phyloP scores from a whole-genome alignment of 495 filamentous ascomycete genomes.

The Viridothelium virens region DNA sequence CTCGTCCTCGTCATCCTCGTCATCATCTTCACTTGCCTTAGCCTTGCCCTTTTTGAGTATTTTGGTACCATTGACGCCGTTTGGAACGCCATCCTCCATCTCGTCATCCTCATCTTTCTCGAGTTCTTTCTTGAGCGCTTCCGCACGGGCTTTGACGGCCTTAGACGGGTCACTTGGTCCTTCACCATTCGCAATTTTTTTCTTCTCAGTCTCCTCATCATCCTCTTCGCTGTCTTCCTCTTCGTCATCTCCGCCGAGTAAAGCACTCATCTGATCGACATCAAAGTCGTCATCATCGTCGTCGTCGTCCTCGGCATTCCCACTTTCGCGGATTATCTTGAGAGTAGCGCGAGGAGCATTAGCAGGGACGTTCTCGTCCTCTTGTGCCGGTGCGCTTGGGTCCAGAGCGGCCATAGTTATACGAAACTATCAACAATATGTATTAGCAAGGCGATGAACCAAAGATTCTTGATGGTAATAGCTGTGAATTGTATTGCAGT shows the following conservation, averaged over 20 bases:
- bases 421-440: constrained; percentile 56
- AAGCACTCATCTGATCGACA: constrained; percentile 56
- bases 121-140: constrained; percentile 48
- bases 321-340: constrained; percentile 70
- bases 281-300: constrained; percentile 51
- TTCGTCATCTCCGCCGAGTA: constrained; percentile 44
- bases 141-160: constrained; percentile 70
- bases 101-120: constrained; percentile 33
- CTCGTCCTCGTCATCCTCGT: constrained; percentile 53
- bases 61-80: constrained; percentile 56
- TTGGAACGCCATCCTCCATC: constrained; percentile 52
- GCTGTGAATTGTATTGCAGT: neutral
- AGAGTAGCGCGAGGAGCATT: constrained; percentile 68
- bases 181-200: constrained; percentile 66
- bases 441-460: constrained; percentile 6
- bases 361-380: constrained; percentile 53
- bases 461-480: constrained; percentile 17
- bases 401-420: constrained; percentile 98
- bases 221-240: constrained; percentile 54
- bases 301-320: constrained; percentile 31
- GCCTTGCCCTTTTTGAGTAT: constrained; percentile 73
- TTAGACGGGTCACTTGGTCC: constrained; percentile 85
- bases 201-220: constrained; percentile 47
- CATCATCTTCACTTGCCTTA: constrained; percentile 51
- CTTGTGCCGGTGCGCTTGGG: constrained; percentile 61